Base-by-base conservation (phyloP, 352 stramenopile genomes). In the Globisporangium sylvaticum region DNA sequence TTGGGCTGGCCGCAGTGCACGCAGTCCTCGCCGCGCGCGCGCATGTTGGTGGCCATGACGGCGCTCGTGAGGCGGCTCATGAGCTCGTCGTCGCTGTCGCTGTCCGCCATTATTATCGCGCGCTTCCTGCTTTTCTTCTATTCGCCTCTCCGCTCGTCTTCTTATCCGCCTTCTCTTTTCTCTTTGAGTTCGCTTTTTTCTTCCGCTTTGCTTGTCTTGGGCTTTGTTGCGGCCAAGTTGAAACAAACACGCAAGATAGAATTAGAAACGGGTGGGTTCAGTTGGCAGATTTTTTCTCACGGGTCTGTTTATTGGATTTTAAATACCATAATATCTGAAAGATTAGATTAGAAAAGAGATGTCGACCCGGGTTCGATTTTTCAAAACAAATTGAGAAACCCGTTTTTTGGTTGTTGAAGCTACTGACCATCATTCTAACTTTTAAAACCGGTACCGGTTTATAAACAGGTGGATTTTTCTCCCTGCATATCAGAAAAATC, bases 81-180 rank as follows among this genome's bases (percentile, higher is more conserved):
- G 68, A 95, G 83, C 73, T 95, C 87, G 64, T 95, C 87, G 64
- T 94, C 87, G 79, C 87, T 95, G 79, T 95, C 85, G 75, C 81
- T 95, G 73, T 95, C 84, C 32, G 63, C 67, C 81, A 90, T 89
- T 48, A 4, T 34, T 48, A 34, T 55, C n/a, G 2, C 34, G 12
- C 10, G 34, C 34, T 42, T 42, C 8, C 34, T 14, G 32, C 32
- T 65, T 31, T 10, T 56, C 18, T 32, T 58, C 14, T 27, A 32
- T 25, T 27, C 53, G 54, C 42, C 37, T 39, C 25, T 22, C 14
- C 48, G 3, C 12, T 24, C 7, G 32, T 50, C 42, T 50, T 50
- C 42, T 50, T 50, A 22, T 22, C 18, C 39, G 58, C 25, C 34
- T 42, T 42, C 34, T 58, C 37, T 44, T 55, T 56, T 59, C 29